phyloP scores from a whole-genome alignment of 2,329 filamentous ascomycete genomes.

The Colletotrichum sojae region DNA sequence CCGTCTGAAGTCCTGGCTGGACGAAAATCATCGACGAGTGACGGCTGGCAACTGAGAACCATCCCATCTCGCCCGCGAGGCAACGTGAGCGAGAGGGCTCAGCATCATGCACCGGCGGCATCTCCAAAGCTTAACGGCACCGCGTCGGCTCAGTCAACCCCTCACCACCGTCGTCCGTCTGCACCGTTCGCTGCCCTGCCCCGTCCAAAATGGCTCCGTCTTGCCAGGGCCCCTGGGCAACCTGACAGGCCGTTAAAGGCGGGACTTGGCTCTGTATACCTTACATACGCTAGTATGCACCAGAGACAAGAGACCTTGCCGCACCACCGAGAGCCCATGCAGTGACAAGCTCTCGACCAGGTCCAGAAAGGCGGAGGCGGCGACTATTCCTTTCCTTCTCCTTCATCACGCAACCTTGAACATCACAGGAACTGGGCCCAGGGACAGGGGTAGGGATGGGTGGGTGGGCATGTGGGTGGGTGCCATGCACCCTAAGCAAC shows the following conservation, averaged over 20 bases:
- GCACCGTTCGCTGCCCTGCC: slow-evolving; percentile 28
- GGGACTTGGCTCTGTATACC: slow-evolving; percentile 17
- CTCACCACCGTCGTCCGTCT: slow-evolving; percentile 34
- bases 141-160: slow-evolving; percentile 36
- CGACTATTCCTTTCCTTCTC: slow-evolving; percentile 19
- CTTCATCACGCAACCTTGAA: slow-evolving; percentile 25
- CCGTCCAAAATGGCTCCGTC: slow-evolving; percentile 22
- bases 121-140: slow-evolving; percentile 36
- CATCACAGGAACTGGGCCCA: slow-evolving; percentile 31
- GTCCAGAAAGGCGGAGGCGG: slow-evolving; percentile 22
- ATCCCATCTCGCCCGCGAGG: slow-evolving; percentile 21
- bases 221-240: slow-evolving; percentile 24
- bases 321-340: slow-evolving; percentile 27
- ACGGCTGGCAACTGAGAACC: slow-evolving; percentile 15
- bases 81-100: slow-evolving; percentile 39
- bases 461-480: slow-evolving; percentile 1
- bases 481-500: slow-evolving; percentile 36
- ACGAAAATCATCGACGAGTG: slow-evolving; percentile 1
- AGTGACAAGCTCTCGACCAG: slow-evolving; percentile 33
- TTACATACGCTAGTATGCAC: slow-evolving; percentile 12
- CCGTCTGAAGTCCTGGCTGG: slow-evolving; percentile 35
- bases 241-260: slow-evolving; percentile 24
- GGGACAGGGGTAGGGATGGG: slow-evolving; percentile 16
- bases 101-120: slow-evolving; percentile 39
- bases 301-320: slow-evolving; percentile 23